Percentiles rank a stretch among this genome's conserved stretches.
Conservation (phyloP, 176 grass and related monocot species). For the Coix lacrymajobi region DNA sequence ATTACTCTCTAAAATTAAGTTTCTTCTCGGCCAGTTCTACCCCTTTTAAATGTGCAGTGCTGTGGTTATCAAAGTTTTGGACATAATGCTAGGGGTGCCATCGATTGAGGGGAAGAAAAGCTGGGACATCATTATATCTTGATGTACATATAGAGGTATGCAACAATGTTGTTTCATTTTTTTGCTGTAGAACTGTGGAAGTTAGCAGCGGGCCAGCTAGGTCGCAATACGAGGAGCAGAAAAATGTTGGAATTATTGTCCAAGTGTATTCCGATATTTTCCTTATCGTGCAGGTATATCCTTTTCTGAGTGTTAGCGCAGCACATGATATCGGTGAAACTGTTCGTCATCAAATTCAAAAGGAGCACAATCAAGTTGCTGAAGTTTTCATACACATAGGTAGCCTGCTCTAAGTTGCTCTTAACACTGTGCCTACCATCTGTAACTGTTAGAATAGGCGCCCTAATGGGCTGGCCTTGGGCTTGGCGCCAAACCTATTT, state of each 20-base stretch:
- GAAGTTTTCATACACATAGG: conserved; percentile 99
- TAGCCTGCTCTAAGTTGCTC: conserved; percentile 8
- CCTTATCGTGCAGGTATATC: conserved; percentile 67
- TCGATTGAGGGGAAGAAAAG: conserved; percentile 90
- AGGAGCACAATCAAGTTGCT: conserved; percentile 72
- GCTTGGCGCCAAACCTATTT: too few species aligned
- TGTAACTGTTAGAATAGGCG: too few species aligned
- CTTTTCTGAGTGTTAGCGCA: conserved; percentile 86
- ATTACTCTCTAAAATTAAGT: conserved; percentile 2
- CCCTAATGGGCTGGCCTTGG: too few species aligned
- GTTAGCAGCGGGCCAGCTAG: conserved; percentile 1
- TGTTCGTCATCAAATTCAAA: conserved; percentile 84
- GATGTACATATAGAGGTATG: conserved; percentile 97
- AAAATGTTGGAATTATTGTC: background rate
- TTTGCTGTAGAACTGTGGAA: conserved; percentile 11
- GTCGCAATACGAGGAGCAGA: background rate
- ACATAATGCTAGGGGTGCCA: conserved; percentile 69
- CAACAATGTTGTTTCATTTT: conserved; percentile 7
- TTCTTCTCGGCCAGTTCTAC: background rate
- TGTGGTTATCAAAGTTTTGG: conserved; percentile 1
- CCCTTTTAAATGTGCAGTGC: background rate
- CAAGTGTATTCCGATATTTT: conserved; percentile 12
- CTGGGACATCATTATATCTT: conserved; percentile 88
- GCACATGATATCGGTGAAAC: conserved; percentile 94
- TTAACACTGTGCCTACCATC: conserved; percentile 21